These are phyloP conservation scores for Synchytrium microbalum DNA, from an alignment of 371 early-diverging fungal species.

Conservation along the genomic window DNA sequence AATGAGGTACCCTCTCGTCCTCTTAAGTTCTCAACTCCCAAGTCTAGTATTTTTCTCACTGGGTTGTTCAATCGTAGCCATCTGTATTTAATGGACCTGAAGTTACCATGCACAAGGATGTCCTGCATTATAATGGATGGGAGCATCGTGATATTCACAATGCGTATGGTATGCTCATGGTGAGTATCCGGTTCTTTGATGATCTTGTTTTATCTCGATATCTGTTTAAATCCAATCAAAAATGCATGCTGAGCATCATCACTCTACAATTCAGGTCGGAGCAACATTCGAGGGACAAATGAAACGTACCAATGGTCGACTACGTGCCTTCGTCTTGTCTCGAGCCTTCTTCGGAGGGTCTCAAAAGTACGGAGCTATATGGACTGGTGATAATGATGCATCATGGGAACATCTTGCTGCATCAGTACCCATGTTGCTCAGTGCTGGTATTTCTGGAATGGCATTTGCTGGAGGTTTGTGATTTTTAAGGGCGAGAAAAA, in stretches of 20 bases:
- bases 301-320: constrained; percentile 30
- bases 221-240: background rate
- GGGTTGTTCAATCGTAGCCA: constrained; percentile 33
- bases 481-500: too few relatives aligned
- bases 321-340: constrained; percentile 78
- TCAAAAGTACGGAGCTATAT: constrained; percentile 79
- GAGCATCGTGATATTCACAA: constrained; percentile 91
- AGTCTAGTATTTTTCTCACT: too few relatives aligned
- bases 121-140: constrained; percentile 62
- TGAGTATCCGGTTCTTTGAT: constrained; percentile 5
- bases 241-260: too few relatives aligned
- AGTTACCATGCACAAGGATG: constrained; percentile 86
- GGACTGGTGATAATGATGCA: constrained; percentile 89
- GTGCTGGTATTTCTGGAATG: constrained; percentile 65
- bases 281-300: constrained; percentile 46
- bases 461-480: constrained; percentile 60
- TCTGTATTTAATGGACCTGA: constrained; percentile 87
- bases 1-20: constrained; percentile 52
- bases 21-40: background rate
- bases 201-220: background rate
- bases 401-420: constrained; percentile 71
- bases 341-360: constrained; percentile 87
- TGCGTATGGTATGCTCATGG: constrained; percentile 61
- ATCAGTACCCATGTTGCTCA: constrained; percentile 73
- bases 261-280: constrained; percentile 26